These are phyloP conservation scores for Albugo laibachii DNA, from an alignment of 352 stramenopile genomes.

Conservation along the genomic window DNA sequence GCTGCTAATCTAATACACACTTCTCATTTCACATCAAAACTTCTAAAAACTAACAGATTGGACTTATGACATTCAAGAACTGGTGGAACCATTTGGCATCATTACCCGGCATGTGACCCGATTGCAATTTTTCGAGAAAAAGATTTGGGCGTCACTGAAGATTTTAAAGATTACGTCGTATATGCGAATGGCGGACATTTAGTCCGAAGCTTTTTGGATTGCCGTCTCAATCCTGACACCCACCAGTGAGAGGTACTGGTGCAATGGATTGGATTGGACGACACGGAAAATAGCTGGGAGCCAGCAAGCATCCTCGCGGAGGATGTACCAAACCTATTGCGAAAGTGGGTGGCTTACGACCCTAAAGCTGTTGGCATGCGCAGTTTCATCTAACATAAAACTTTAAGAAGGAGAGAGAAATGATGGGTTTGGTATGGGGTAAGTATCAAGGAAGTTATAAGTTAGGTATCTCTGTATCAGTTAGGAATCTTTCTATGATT, in stretches of 20 bases:
- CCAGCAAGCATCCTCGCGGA: conserved; percentile 4
- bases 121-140: conserved; percentile 3
- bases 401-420: no score
- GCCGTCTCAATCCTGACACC: conserved; percentile 2
- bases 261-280: conserved; percentile 12
- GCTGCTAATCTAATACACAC: no score
- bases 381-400: no score
- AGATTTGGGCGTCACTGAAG: conserved; percentile 2
- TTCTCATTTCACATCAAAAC: no score
- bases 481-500: no score
- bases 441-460: no score
- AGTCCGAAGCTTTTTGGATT: conserved; percentile 3
- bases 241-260: conserved; percentile 7
- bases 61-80: conserved; percentile 3
- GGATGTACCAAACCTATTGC: conserved; percentile 8
- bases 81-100: conserved; percentile 1
- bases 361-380: no score
- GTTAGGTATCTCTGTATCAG: no score
- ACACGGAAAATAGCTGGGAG: conserved; percentile 10
- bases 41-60: no score
- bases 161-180: conserved; percentile 4
- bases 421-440: no score
- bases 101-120: conserved; percentile 1
- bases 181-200: conserved; percentile 4
- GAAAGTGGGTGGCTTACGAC: no score